Percentiles rank a stretch among this genome's conserved stretches.
These are phyloP conservation scores for Reticulascus tulasneorum DNA, from an alignment of 2,329 filamentous ascomycete genomes.

Conservation along the genomic window DNA sequence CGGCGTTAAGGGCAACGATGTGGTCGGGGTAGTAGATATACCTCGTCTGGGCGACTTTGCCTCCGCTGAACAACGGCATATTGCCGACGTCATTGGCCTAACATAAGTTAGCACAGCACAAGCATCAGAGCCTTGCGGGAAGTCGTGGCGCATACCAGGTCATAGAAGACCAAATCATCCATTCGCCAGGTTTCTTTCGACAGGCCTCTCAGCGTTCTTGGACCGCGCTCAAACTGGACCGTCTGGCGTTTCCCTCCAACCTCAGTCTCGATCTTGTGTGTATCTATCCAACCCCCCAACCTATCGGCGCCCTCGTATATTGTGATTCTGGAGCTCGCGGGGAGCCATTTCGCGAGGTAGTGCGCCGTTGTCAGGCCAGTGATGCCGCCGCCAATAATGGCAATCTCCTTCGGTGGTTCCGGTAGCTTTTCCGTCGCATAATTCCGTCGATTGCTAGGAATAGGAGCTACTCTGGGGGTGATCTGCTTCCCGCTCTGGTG, in stretches of 20 bases:
- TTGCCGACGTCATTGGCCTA: too few relatives aligned
- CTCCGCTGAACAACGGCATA: too few relatives aligned
- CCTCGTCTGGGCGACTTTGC: constrained; percentile 36
- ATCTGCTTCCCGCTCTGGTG: background rate
- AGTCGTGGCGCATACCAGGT: constrained; percentile 69
- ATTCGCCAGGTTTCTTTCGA: constrained; percentile 35
- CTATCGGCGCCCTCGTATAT: constrained; percentile 70
- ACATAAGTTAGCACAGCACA: too few relatives aligned
- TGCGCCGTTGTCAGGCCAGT: constrained; percentile 77
- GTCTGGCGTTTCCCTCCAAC: constrained; percentile 49
- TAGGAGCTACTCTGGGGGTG: background rate
- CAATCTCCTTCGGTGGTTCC: constrained; percentile 39
- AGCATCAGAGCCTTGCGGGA: too few relatives aligned
- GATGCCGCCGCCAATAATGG: constrained; percentile 76
- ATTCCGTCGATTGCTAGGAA: background rate
- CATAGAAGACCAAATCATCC: constrained; percentile 63
- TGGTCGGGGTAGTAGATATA: constrained; percentile 89
- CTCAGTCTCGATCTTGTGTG: constrained; percentile 54
- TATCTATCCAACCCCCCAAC: constrained; percentile 81
- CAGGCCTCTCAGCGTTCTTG: constrained; percentile 66
- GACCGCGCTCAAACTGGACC: constrained; percentile 79
- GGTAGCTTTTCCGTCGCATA: background rate
- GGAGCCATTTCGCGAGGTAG: constrained; percentile 67
- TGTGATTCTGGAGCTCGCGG: constrained; percentile 63
- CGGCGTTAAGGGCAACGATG: constrained; percentile 19